phyloP scores from a whole-genome alignment of 2,329 filamentous ascomycete species.

The Cercospora sojina region DNA sequence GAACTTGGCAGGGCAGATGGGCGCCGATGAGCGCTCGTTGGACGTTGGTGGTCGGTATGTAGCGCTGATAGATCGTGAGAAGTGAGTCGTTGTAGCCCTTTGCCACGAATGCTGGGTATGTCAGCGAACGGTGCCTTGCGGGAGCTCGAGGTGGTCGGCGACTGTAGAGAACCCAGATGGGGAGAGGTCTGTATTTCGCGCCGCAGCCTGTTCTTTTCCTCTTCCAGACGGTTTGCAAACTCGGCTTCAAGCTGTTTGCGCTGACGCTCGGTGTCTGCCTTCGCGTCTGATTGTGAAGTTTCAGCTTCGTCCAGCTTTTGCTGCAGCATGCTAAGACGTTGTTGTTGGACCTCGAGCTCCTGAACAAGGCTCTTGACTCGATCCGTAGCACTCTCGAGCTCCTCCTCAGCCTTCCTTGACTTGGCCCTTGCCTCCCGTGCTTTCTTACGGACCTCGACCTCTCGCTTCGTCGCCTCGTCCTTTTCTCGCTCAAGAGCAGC shows the following conservation, averaged over 20 bases:
- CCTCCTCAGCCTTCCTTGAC: conserved; percentile 71
- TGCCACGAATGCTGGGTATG: conserved; percentile 22
- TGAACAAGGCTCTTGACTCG: conserved; percentile 64
- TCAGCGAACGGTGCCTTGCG: conserved; percentile 42
- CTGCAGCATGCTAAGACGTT: conserved; percentile 62
- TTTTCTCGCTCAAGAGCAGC: conserved; percentile 82
- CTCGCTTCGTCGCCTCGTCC: conserved; percentile 78
- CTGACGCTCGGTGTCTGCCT: conserved; percentile 58
- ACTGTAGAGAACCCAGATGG: conserved; percentile 39
- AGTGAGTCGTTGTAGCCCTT: conserved; percentile 31
- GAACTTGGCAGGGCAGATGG: conserved; percentile 29
- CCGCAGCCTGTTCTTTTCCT: conserved; percentile 63
- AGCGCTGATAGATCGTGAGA: conserved; percentile 32
- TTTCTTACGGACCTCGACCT: conserved; percentile 85
- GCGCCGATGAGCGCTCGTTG: conserved; percentile 36
- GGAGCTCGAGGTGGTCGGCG: conserved; percentile 37
- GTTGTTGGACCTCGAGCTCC: conserved; percentile 61
- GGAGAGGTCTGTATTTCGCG: conserved; percentile 38
- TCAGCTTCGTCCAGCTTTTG: conserved; percentile 65
- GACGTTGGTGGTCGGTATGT: conserved; percentile 30
- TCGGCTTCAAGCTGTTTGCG: conserved; percentile 59
- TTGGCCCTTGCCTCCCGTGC: conserved; percentile 77
- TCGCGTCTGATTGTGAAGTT: conserved; percentile 60
- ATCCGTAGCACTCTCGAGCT: conserved; percentile 69
- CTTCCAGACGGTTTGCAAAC: conserved; percentile 59